Evolutionary conservation across 2,329 filamentous ascomycete genomes (phyloP).

Genomic region (Alternaria brassicicola): DNA sequence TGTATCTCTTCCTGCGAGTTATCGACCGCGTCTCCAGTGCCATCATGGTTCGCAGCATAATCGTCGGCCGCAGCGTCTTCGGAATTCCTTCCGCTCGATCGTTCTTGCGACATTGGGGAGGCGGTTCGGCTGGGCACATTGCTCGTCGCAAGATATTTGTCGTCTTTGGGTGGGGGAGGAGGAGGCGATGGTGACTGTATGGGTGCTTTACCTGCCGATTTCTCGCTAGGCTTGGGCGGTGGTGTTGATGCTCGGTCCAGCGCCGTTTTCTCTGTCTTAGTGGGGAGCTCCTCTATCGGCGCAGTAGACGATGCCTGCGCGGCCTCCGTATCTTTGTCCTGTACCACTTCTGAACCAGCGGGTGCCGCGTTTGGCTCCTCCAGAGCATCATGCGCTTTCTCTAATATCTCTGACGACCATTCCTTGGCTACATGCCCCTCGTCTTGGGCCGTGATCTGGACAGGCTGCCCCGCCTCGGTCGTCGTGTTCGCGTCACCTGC

Average conservation of each 20-base stretch:
- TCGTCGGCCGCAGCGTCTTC: constrained; percentile 43
- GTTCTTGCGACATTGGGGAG: constrained; percentile 39
- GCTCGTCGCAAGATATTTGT: constrained; percentile 54
- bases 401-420: background rate
- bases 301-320: constrained; percentile 12
- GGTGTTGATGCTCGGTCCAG: constrained; percentile 27
- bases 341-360: background rate
- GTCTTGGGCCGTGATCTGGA: constrained; percentile 11
- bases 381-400: background rate
- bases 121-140: constrained; percentile 51
- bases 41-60: constrained; percentile 58
- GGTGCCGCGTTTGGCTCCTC: background rate
- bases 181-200: constrained; percentile 51
- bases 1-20: constrained; percentile 86
- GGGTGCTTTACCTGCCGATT: constrained; percentile 37
- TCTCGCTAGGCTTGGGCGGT: constrained; percentile 24
- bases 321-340: background rate
- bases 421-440: constrained; percentile 10
- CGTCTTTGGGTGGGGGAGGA: constrained; percentile 58
- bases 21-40: constrained; percentile 50
- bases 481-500: constrained; percentile 4
- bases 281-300: constrained; percentile 25
- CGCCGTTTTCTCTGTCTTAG: constrained; percentile 23
- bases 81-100: constrained; percentile 51
- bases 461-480: constrained; percentile 33